These are phyloP conservation scores for Pleurotus sapidus DNA, from an alignment of 768 basidiomycete genomes.

Conservation along the genomic window DNA sequence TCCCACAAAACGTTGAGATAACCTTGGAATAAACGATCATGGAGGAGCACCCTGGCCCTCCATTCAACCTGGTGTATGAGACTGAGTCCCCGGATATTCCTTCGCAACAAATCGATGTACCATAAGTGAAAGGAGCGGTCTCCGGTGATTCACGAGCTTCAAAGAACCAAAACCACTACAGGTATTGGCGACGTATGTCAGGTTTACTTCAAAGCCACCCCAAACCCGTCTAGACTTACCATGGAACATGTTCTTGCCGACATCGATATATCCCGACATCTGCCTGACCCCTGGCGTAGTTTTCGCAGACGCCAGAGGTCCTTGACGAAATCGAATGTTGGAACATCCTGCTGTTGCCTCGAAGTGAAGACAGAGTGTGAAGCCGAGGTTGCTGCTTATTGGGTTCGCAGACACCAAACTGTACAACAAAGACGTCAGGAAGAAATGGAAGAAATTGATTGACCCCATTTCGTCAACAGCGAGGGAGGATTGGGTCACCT, in stretches of 20 bases:
- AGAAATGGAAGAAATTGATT: neutral
- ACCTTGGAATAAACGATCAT: slow-evolving; percentile 69
- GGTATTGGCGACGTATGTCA: neutral
- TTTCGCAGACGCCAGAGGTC: slow-evolving; percentile 66
- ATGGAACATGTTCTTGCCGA: slow-evolving; percentile 58
- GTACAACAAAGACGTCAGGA: neutral
- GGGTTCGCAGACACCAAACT: neutral
- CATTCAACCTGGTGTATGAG: slow-evolving; percentile 42
- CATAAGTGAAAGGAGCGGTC: slow-evolving; percentile 66
- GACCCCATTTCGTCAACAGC: too few relatives aligned
- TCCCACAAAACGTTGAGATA: neutral
- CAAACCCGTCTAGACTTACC: slow-evolving; percentile 28
- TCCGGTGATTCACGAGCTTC: slow-evolving; percentile 58
- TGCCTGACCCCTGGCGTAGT: slow-evolving; percentile 60
- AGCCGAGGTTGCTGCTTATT: neutral
- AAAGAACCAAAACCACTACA: slow-evolving; percentile 78
- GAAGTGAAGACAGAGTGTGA: slow-evolving; percentile 18
- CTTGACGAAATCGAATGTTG: slow-evolving; percentile 45
- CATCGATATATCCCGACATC: slow-evolving; percentile 60
- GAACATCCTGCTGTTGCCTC: slow-evolving; percentile 18
- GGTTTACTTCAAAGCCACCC: neutral
- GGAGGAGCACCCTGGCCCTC: slow-evolving; percentile 60
- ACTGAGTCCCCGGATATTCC: neutral
- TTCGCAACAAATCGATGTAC: slow-evolving; percentile 22
- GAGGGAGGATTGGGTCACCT: too few relatives aligned